A percentile compares a stretch with the other conserved stretches of the same genome.
phyloP scores from a whole-genome alignment of 176 grass and related monocot species.

The Phragmites australis region DNA sequence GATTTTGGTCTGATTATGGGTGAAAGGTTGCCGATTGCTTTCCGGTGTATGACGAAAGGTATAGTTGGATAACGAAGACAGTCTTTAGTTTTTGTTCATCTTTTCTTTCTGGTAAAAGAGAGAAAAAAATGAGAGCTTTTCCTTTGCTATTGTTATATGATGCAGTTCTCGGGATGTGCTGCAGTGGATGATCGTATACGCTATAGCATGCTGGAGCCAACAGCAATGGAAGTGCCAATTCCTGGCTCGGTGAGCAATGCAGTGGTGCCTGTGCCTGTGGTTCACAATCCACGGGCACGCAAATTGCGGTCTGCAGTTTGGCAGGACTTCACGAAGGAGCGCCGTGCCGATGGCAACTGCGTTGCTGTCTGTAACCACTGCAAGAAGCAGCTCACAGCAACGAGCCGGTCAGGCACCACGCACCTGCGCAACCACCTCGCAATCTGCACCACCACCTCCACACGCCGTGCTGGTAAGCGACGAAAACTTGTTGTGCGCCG shows the following conservation, averaged over 20 bases:
- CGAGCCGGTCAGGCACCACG: constrained; percentile 89
- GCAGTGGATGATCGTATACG: constrained; percentile 34
- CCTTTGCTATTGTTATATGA: constrained; percentile 10
- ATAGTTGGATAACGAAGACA: neutral
- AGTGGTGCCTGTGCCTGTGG: constrained; percentile 17
- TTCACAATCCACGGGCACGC: constrained; percentile 73
- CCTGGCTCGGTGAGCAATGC: constrained; percentile 33
- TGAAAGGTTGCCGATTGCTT: constrained; percentile 14
- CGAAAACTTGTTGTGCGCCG: constrained; percentile 87
- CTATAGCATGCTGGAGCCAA: constrained; percentile 49
- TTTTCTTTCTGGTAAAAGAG: constrained; percentile 1
- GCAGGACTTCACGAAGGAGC: constrained; percentile 98
- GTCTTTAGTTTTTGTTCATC: neutral
- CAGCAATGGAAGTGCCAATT: constrained; percentile 44
- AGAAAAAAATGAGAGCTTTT: neutral
- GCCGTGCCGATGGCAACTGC: constrained; percentile 67
- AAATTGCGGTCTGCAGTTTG: constrained; percentile 89
- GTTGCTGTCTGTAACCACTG: constrained; percentile 96
- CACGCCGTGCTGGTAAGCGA: constrained; percentile 57
- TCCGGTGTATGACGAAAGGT: neutral
- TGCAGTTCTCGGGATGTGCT: constrained; percentile 30
- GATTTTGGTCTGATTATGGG: neutral
- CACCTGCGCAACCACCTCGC: constrained; percentile 91
- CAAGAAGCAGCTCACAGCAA: constrained; percentile 99
- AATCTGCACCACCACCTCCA: constrained; percentile 74